Evolutionary conservation across 2,329 filamentous ascomycete genomes (phyloP), one percentile per base, ranked within the genome.

Genomic region (Lachnellula subtilissima): DNA sequence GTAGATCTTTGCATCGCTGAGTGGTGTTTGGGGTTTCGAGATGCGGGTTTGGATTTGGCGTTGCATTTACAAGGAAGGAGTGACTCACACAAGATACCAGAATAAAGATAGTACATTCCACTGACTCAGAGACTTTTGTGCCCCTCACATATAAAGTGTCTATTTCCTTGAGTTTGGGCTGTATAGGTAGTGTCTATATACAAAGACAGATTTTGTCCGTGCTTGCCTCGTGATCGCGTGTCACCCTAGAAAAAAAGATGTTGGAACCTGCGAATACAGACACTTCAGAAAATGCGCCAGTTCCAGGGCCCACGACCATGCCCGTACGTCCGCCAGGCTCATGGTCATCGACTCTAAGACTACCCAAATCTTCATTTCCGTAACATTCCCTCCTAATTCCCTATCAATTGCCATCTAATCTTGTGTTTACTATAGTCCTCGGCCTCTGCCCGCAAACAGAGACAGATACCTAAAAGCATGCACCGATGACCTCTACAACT

Each of bases 401-500:
- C 36, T 36, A 25, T 48, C 12, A 53, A 49, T 43, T 45, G 37
- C 47, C 35, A 52, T 55, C 50, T 57, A 43, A 58, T 63, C 43
- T 61, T 55, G 48, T 43, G 12, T 19, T 17, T 32, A 32, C 14
- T 42, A 46, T 58, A 70, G 69, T 49, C 65, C 67, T 49, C 69
- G 69, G 49, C 74, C 76, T 39, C 67, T 72, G 28, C 69, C 71
- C 22, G 68, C 72, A 58, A 76, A 80, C 61, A 75, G 75, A 61
- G 66, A 72, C 17, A 76, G 75, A 71, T 79, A 94, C 73, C 81
- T 96, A 48, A 79, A 83, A 68, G 79, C 83, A 82, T 94, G 88
- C 73, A 87, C 91, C 72, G 89, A 96, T 75, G 86, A 92, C 52
- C 80, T 97, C 14, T 99, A 97, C 75, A 76, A 82, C 67, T 97